A percentile compares a stretch with the other conserved stretches of the same genome.
Evolutionary conservation across 495 filamentous ascomycete genomes (phyloP).

Genomic region (Lichenothelia convexa): DNA sequence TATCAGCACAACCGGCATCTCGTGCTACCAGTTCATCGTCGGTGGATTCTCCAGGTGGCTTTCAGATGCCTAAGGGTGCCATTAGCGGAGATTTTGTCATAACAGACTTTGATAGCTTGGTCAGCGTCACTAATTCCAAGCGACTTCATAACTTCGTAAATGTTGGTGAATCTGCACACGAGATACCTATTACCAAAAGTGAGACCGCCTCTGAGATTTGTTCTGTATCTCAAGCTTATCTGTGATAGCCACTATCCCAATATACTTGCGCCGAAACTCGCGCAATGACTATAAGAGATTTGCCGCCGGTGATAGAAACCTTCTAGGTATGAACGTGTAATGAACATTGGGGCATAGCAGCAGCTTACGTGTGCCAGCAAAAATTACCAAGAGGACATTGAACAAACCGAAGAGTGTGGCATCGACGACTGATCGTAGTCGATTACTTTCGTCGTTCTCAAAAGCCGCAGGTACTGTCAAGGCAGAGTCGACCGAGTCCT

Average conservation of each 20-base stretch:
- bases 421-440: slow-evolving; percentile 1
- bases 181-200: slow-evolving; percentile 13
- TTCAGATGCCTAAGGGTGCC: slow-evolving; percentile 20
- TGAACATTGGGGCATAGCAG: background rate
- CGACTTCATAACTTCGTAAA: slow-evolving; percentile 24
- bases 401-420: slow-evolving; percentile 5
- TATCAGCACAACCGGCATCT: no score
- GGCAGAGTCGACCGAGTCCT: slow-evolving; percentile 17
- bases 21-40: no score
- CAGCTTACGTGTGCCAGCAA: slow-evolving; percentile 3
- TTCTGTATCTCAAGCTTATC: slow-evolving; percentile 6
- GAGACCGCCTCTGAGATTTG: slow-evolving; percentile 5
- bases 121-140: slow-evolving; percentile 22
- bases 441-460: background rate
- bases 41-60: no score
- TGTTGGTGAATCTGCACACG: slow-evolving; percentile 16
- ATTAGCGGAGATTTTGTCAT: slow-evolving; percentile 19
- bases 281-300: slow-evolving; percentile 24
- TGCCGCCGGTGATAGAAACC: slow-evolving; percentile 13
- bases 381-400: slow-evolving; percentile 7
- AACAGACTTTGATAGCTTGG: slow-evolving; percentile 20
- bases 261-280: slow-evolving; percentile 25
- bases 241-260: slow-evolving; percentile 19
- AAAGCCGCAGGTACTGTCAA: slow-evolving; percentile 6
- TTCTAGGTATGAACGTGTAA: slow-evolving; percentile 9